Evolutionary conservation across 2,329 filamentous ascomycete species (phyloP), one percentile per base, ranked within the genome.

Genomic region (Alternaria angustiovoidea): DNA sequence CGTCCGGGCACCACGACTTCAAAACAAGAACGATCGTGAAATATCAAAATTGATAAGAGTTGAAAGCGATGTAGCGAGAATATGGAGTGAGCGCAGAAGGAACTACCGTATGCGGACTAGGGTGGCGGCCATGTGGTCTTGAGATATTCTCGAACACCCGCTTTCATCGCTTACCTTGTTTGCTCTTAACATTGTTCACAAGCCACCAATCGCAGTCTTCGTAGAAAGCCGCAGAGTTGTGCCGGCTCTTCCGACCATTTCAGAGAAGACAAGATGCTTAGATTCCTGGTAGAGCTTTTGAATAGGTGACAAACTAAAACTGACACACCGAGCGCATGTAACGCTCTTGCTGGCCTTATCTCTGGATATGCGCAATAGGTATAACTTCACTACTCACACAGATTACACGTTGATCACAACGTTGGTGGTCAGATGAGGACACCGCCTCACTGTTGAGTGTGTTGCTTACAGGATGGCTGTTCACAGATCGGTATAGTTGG

Each of bases 111-210:
- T 63, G n/a, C 14, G 57, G 68, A 56, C 57, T 71, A 74, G 68
- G 46, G 26, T 42, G 43, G 28, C 44, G 41, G 30, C 39, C 18
- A 59, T 49, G 53, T 46, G 46, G 32, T 44, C 32, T 41, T 42
- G 41, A 46, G 38, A 53, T 43, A 38, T 28, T 58, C 28, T 28
- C 14, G 46, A 61, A 26, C 57, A 56, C 42, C 28, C 58, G 59
- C 53, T 60, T 62, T 57, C 54, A 44, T 52, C 44, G 26, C 48
- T 59, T 54, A 63, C 69, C 65, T 75, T 75, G 69, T 73, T 68
- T 55, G 58, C 47, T 52, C 64, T 77, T 77, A 54, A 61, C 71
- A 74, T 78, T 78, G 75, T 77, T 76, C 74, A 76, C 72, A 43
- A 34, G 38, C 54, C 63, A 54, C 58, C 41, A 46, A 54, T 51